Conservation (phyloP, 2,329 filamentous ascomycete species). For the Polytolypa hystricis region DNA sequence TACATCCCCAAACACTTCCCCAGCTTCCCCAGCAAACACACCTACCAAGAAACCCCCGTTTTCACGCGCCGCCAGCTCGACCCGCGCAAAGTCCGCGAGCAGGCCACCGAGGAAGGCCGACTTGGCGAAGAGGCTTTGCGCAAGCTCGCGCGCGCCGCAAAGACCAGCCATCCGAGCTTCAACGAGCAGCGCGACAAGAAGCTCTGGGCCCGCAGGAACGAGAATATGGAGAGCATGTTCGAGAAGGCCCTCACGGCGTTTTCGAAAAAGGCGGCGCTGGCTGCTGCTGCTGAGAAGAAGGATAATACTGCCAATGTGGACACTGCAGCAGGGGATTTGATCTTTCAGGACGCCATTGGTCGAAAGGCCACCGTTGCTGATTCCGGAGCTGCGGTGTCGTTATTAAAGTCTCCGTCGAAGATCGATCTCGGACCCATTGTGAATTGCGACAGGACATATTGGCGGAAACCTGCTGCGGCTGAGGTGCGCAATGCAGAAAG, state of each 20-base stretch:
- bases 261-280: slow-evolving; percentile 28
- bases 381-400: slow-evolving; percentile 14
- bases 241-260: slow-evolving; percentile 46
- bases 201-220: slow-evolving; percentile 26
- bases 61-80: slow-evolving; percentile 49
- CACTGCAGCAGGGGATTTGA: slow-evolving; percentile 16
- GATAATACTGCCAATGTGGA: slow-evolving; percentile 21
- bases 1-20: slow-evolving; percentile 54
- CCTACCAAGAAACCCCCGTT: slow-evolving; percentile 50
- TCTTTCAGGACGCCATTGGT: slow-evolving; percentile 1
- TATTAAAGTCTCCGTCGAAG: slow-evolving; percentile 20
- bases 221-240: slow-evolving; percentile 41
- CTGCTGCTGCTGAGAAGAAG: slow-evolving; percentile 16
- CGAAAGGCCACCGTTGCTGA: slow-evolving; percentile 4
- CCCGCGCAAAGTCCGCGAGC: slow-evolving; percentile 48
- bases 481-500: slow-evolving; percentile 23
- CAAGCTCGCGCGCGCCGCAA: slow-evolving; percentile 44
- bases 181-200: slow-evolving; percentile 29
- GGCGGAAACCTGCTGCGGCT: slow-evolving; percentile 37
- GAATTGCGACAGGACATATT: slow-evolving; percentile 50
- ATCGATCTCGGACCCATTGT: slow-evolving; percentile 41
- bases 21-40: slow-evolving; percentile 51
- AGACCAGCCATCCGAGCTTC: slow-evolving; percentile 30
- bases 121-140: slow-evolving; percentile 54
- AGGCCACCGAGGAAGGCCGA: slow-evolving; percentile 54